A percentile compares a stretch with the other conserved stretches of the same genome.
Evolutionary conservation across 805 yeast genomes (phyloP).

Genomic region (Tetrapisispora taiwanensis): DNA sequence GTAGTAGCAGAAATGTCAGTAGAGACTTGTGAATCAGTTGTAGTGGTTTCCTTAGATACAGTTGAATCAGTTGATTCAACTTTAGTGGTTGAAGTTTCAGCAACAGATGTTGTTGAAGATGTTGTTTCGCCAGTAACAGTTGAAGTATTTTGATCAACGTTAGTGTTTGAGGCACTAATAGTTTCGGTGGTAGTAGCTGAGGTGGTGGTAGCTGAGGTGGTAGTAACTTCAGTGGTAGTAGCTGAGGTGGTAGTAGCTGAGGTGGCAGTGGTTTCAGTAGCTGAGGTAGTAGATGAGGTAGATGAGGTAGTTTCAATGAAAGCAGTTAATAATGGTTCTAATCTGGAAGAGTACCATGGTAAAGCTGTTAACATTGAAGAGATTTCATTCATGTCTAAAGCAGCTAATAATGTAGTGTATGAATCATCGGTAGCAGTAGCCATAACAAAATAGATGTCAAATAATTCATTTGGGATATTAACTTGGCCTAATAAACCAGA

Average conservation of each 20-base stretch:
- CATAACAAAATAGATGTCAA: slow-evolving; percentile 11
- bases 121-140: neutral
- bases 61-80: too few species aligned
- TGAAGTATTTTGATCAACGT: too few species aligned
- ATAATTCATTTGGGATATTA: slow-evolving; percentile 16
- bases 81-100: slow-evolving; percentile 1
- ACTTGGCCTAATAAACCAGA: slow-evolving; percentile 10
- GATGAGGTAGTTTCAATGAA: slow-evolving; percentile 5
- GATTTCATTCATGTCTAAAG: slow-evolving; percentile 20
- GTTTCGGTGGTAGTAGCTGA: neutral
- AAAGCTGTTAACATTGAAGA: slow-evolving; percentile 25
- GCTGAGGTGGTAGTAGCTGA: neutral
- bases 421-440: slow-evolving; percentile 17
- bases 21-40: too few species aligned
- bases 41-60: too few species aligned
- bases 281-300: slow-evolving; percentile 4
- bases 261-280: slow-evolving; percentile 1
- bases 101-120: slow-evolving; percentile 6
- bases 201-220: neutral
- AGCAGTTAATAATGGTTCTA: slow-evolving; percentile 10
- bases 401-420: slow-evolving; percentile 23
- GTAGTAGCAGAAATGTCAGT: neutral
- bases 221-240: neutral
- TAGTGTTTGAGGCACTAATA: neutral
- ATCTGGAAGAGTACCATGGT: slow-evolving; percentile 30